Evolutionary conservation across 257 asterid genomes (phyloP), one percentile per base, ranked within the genome.

Genomic region (Fraxinus pennsylvanica): DNA sequence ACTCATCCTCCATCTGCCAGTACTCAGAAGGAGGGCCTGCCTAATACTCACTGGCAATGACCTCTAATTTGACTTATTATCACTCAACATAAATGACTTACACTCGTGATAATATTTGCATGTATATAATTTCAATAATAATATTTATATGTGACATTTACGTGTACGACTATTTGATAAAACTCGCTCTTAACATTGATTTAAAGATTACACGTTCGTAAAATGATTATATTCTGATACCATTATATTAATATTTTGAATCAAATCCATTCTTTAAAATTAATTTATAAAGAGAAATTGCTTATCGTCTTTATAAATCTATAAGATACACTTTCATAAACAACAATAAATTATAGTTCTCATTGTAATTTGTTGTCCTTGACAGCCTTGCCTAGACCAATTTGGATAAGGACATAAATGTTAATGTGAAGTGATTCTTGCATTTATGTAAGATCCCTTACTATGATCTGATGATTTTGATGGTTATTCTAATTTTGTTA

Each of bases 11-110:
- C 43, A 75, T 30, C 9, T 47, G 29, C 67, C 25, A 17, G 38
- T 78, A 71, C 10, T 21, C 38, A 69, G 39, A 57, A 79, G 76
- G 85, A 66, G 87, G 88, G 86, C 87, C 87, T 74, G 80, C 43
- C 19, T 4, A 0, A 39, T 25, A 66, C 30, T 76, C 33, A 25
- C 47, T 68, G 74, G 47, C 10, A 43, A 66, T 77, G 80, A 82
- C 87, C 81, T 76, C 78, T 82, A 76, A 74, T 82, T 85, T 82
- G 90, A 85, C 88, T 76, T 76, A 3, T 61, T 78, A 61, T 32
- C 73, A n/a, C 2, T 7, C 77, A 59, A 27, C 81, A 82, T 83
- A 38, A 78, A 86, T 86, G 76, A 65, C 66, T 10, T 65, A 9
- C 6, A 50, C 13, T 1, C 27, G 1, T 2, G 32, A 9, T 25